These are phyloP conservation scores for Syzygium grande DNA, from an alignment of 345 rosid genomes.

Conservation along the genomic window DNA sequence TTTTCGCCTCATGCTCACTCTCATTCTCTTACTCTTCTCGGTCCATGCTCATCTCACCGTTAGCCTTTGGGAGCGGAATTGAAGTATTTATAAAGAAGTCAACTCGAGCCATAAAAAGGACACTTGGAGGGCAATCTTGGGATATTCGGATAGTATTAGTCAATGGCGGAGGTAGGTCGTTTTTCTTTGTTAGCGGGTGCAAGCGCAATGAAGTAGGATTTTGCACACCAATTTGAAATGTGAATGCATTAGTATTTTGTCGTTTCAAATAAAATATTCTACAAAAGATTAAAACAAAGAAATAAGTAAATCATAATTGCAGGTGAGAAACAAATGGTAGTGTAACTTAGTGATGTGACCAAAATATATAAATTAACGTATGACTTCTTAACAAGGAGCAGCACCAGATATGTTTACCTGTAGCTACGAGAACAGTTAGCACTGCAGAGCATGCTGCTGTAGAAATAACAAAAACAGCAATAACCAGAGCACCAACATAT, in stretches of 20 bases:
- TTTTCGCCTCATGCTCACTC: too few species aligned
- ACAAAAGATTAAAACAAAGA: background rate
- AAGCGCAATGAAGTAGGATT: background rate
- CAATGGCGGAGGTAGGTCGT: background rate
- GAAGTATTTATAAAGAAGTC: background rate
- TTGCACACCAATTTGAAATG: background rate
- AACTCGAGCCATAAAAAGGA: background rate
- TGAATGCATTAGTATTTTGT: background rate
- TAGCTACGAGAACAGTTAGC: constrained; percentile 36
- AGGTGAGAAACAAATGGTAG: background rate
- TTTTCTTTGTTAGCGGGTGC: background rate
- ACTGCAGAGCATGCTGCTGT: constrained; percentile 55
- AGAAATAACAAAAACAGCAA: constrained; percentile 67
- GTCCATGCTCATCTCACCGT: too few species aligned
- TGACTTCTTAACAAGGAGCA: background rate
- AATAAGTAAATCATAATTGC: background rate
- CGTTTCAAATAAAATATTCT: background rate
- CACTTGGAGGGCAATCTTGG: background rate
- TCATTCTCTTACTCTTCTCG: too few species aligned
- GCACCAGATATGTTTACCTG: constrained; percentile 35
- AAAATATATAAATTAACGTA: background rate
- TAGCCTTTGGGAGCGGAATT: background rate
- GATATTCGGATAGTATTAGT: background rate
- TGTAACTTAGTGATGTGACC: background rate
- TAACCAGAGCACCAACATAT: constrained; percentile 68